Percentiles rank a stretch among this genome's conserved stretches.
Evolutionary conservation across 805 yeast genomes (phyloP).

Genomic region (Saccharomycopsis javanensis): DNA sequence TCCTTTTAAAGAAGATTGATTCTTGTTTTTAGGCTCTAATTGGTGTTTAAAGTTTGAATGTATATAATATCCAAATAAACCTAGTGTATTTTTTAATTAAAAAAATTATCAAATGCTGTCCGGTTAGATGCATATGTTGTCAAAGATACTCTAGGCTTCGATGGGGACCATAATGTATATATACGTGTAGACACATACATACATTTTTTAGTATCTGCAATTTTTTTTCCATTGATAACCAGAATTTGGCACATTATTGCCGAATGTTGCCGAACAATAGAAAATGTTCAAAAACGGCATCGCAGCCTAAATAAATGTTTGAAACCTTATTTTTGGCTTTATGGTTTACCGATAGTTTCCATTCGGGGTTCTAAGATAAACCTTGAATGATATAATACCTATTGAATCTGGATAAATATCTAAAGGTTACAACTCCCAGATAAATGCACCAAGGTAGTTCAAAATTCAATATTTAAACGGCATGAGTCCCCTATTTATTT

Average conservation of each 20-base stretch:
- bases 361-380: too few species aligned
- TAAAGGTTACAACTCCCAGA: background rate
- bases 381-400: too few species aligned
- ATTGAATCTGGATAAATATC: background rate
- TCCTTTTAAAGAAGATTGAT: too few species aligned
- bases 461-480: background rate
- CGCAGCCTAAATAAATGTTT: background rate
- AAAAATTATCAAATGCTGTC: too few species aligned
- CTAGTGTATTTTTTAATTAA: too few species aligned
- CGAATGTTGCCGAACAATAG: background rate
- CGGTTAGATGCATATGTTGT: too few species aligned
- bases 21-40: too few species aligned
- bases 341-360: background rate
- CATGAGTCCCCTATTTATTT: background rate
- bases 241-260: constrained; percentile 1
- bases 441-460: background rate
- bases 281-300: background rate
- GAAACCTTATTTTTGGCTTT: background rate
- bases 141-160: too few species aligned
- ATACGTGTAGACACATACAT: too few species aligned
- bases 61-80: too few species aligned
- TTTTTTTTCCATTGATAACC: constrained; percentile 2
- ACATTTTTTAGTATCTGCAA: background rate
- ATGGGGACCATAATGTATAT: too few species aligned
- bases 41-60: too few species aligned